phyloP scores from a whole-genome alignment of 345 rosid genomes.

The Salix caprea region DNA sequence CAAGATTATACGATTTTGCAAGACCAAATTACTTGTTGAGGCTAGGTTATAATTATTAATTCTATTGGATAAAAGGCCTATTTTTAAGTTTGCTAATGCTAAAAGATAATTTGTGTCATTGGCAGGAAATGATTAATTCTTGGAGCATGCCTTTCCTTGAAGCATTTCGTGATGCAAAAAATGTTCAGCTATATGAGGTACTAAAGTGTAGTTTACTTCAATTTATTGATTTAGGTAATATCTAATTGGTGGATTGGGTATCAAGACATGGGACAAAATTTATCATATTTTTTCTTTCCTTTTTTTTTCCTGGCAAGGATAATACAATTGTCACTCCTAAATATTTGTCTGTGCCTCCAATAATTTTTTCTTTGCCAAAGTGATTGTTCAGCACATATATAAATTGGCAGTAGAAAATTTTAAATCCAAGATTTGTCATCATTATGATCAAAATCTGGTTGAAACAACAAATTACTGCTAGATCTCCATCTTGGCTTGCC shows the following conservation, averaged over 20 bases:
- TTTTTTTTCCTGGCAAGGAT: not conserved
- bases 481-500: not conserved
- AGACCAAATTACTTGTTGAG: not conserved
- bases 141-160: conserved; percentile 77
- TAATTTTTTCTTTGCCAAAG: not conserved
- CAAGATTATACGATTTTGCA: not conserved
- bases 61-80: too few relatives aligned
- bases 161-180: conserved; percentile 46
- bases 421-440: not conserved
- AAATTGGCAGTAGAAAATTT: not conserved
- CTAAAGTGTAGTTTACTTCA: not conserved
- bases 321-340: not conserved
- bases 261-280: not conserved
- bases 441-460: too few relatives aligned
- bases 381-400: not conserved
- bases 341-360: not conserved
- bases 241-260: not conserved
- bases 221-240: not conserved
- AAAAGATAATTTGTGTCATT: conserved; percentile 1
- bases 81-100: not conserved
- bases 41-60: not conserved
- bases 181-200: conserved; percentile 82
- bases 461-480: too few relatives aligned
- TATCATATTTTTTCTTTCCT: not conserved
- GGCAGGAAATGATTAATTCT: conserved; percentile 71